Conservation (phyloP, 306 rosid genomes). For the Vigna hirtella region DNA sequence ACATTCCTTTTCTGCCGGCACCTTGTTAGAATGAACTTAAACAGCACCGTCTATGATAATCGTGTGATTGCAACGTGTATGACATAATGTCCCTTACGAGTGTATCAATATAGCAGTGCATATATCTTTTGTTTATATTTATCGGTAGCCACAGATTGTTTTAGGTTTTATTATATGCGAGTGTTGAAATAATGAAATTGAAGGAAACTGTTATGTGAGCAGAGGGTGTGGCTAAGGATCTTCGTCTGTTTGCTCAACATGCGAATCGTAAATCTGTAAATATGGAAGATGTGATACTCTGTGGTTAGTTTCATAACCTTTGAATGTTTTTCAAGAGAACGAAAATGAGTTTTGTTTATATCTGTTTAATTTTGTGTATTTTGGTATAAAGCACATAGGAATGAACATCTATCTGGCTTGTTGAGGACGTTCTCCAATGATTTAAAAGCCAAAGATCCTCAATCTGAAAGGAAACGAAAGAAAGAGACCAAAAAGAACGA, state of each 20-base stretch:
- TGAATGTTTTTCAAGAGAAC: neutral
- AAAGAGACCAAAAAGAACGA: conserved; percentile 63
- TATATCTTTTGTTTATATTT: neutral
- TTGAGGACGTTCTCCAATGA: conserved; percentile 73
- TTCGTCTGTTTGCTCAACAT: conserved; percentile 84
- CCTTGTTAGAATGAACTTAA: neutral
- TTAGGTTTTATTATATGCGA: neutral
- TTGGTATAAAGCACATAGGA: conserved; percentile 78
- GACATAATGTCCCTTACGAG: conserved; percentile 8
- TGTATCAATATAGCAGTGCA: neutral
- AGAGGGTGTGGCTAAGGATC: conserved; percentile 87
- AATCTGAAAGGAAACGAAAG: conserved; percentile 81
- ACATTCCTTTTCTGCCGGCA: neutral
- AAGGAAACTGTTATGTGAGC: conserved; percentile 43
- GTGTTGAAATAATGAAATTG: neutral
- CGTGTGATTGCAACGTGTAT: conserved; percentile 27
- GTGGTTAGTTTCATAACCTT: conserved; percentile 60
- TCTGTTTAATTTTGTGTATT: neutral
- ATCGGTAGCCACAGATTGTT: neutral
- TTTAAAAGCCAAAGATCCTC: conserved; percentile 79
- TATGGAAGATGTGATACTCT: conserved; percentile 88
- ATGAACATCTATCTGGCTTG: conserved; percentile 69
- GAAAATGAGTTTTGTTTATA: neutral
- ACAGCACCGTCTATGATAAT: neutral
- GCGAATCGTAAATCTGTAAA: conserved; percentile 82